A percentile compares a stretch with the other conserved stretches of the same genome.
Evolutionary conservation across 2,329 filamentous ascomycete genomes (phyloP).

Genomic region (Neophaeococcomyces mojaviensis): DNA sequence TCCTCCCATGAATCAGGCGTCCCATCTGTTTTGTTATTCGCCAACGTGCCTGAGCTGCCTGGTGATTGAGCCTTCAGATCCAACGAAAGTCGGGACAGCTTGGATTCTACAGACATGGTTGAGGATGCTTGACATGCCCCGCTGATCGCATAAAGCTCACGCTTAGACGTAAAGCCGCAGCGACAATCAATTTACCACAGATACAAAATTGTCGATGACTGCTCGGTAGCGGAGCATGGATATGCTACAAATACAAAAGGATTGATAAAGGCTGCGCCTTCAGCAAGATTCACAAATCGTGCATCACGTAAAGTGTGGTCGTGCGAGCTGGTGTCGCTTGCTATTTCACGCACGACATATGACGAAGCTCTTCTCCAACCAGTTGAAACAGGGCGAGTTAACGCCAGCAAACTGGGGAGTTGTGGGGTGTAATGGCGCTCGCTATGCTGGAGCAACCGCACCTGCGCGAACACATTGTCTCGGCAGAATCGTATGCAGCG

Average conservation of each 20-base stretch:
- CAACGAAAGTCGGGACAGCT: constrained; percentile 15
- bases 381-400: constrained; percentile 6
- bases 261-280: too few relatives aligned
- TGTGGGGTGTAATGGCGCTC: constrained; percentile 1
- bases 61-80: constrained; percentile 7
- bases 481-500: too few relatives aligned
- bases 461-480: too few relatives aligned
- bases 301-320: background rate
- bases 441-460: background rate
- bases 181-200: too few relatives aligned
- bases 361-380: constrained; percentile 9
- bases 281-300: too few relatives aligned
- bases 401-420: background rate
- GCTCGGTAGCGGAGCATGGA: too few relatives aligned
- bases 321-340: background rate
- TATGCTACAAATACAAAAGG: too few relatives aligned
- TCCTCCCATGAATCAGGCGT: constrained; percentile 40
- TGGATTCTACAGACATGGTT: constrained; percentile 11
- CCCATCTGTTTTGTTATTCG: constrained; percentile 44
- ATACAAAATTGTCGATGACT: too few relatives aligned
- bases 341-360: background rate
- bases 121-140: background rate
- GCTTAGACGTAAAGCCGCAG: too few relatives aligned
- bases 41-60: background rate
- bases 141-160: background rate